phyloP scores from a whole-genome alignment of 164 flowering plant genomes.

The Brasenia schreberi region DNA sequence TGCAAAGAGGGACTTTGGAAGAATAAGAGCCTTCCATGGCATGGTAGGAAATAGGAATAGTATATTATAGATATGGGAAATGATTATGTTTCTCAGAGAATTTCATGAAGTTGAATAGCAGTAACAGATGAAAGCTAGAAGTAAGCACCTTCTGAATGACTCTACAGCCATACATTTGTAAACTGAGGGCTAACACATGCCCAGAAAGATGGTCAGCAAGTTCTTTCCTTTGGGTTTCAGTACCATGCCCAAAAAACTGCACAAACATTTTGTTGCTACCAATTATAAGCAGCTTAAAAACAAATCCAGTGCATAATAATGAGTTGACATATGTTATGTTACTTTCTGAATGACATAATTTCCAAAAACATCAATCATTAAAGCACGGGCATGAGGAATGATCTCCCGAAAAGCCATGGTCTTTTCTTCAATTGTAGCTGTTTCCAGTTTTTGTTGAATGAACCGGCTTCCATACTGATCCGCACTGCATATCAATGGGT shows the following conservation, averaged over 20 bases:
- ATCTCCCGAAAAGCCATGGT: constrained; percentile 24
- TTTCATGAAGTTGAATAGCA: not conserved
- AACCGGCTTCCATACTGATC: constrained; percentile 88
- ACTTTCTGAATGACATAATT: constrained; percentile 89
- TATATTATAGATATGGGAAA: no score
- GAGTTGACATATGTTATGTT: constrained; percentile 2
- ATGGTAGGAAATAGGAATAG: no score
- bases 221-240: constrained; percentile 59
- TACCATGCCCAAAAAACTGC: constrained; percentile 92
- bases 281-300: not conserved
- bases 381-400: constrained; percentile 22
- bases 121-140: constrained; percentile 3
- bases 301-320: not conserved
- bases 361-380: constrained; percentile 40
- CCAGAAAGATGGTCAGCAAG: constrained; percentile 63
- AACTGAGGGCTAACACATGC: constrained; percentile 81
- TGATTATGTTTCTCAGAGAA: not conserved
- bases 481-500: constrained; percentile 28
- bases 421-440: constrained; percentile 25
- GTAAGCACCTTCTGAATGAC: constrained; percentile 78
- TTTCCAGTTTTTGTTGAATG: constrained; percentile 36
- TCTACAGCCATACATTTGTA: constrained; percentile 96
- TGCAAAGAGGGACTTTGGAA: not conserved
- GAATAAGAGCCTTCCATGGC: not conserved
- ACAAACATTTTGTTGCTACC: not conserved